Conservation (phyloP, 371 early-diverging fungal species). For the Actinomucor elegans region DNA sequence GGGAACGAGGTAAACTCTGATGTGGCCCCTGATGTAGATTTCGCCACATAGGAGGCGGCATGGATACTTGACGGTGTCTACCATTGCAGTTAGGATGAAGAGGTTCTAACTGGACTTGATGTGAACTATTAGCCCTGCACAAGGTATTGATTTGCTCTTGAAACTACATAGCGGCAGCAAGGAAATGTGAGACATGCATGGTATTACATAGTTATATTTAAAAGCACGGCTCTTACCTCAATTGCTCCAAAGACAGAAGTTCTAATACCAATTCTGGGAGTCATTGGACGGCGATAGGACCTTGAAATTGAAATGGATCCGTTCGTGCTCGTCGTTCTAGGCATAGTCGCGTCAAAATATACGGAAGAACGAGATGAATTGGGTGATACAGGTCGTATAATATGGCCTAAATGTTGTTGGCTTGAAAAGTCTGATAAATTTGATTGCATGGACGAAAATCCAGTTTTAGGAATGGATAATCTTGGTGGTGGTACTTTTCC, state of each 20-base stretch:
- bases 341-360: constrained; percentile 23
- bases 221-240: constrained; percentile 30
- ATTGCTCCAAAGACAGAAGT: constrained; percentile 52
- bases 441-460: constrained; percentile 17
- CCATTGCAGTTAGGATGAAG: background rate
- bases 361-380: constrained; percentile 26
- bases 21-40: background rate
- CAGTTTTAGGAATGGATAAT: constrained; percentile 29
- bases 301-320: constrained; percentile 27
- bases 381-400: constrained; percentile 35
- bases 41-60: constrained; percentile 32
- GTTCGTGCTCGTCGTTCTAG: constrained; percentile 30
- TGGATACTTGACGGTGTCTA: constrained; percentile 30
- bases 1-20: background rate
- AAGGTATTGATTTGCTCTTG: constrained; percentile 36
- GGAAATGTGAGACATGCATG: background rate
- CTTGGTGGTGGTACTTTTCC: constrained; percentile 22
- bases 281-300: constrained; percentile 35
- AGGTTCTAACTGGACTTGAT: background rate
- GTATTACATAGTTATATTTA: background rate
- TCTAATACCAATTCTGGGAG: constrained; percentile 47
- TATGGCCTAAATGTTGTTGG: constrained; percentile 31
- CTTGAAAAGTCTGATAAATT: constrained; percentile 17
- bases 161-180: constrained; percentile 37
- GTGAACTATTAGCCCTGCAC: constrained; percentile 28